A percentile compares a stretch with the other conserved stretches of the same genome.
These are phyloP conservation scores for Tulasnella sp. DNA, from an alignment of 768 basidiomycete genomes.

Conservation along the genomic window DNA sequence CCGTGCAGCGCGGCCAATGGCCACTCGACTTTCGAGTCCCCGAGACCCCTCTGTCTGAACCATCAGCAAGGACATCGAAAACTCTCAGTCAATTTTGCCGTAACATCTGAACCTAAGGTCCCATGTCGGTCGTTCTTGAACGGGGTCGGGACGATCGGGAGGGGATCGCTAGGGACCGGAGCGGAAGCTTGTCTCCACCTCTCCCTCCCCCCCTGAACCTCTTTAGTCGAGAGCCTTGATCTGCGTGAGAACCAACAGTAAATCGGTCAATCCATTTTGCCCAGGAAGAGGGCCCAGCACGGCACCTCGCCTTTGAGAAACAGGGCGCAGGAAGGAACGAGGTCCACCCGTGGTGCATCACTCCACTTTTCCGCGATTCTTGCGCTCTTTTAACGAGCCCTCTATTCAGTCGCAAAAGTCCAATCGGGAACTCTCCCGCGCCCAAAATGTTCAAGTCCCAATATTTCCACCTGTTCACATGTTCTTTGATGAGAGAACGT, in stretches of 20 bases:
- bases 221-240: not conserved
- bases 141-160: not conserved
- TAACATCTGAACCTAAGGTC: not conserved
- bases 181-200: not conserved
- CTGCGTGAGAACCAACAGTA: not conserved
- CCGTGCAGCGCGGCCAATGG: not conserved
- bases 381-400: not conserved
- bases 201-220: not conserved
- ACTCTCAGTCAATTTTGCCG: not conserved
- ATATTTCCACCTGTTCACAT: not conserved
- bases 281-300: not conserved
- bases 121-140: not conserved
- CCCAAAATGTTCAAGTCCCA: not conserved
- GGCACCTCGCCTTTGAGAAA: not conserved
- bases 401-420: not conserved
- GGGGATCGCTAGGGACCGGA: constrained; percentile 1
- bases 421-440: not conserved
- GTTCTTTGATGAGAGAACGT: not conserved
- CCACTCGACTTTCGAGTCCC: not conserved
- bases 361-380: constrained; percentile 8
- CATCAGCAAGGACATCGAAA: not conserved
- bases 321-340: constrained; percentile 3
- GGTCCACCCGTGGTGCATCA: not conserved
- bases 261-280: not conserved
- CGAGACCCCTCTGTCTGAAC: not conserved